These are phyloP conservation scores for Rubroboletus pulcherrimus DNA, from an alignment of 768 basidiomycete species.

Conservation along the genomic window DNA sequence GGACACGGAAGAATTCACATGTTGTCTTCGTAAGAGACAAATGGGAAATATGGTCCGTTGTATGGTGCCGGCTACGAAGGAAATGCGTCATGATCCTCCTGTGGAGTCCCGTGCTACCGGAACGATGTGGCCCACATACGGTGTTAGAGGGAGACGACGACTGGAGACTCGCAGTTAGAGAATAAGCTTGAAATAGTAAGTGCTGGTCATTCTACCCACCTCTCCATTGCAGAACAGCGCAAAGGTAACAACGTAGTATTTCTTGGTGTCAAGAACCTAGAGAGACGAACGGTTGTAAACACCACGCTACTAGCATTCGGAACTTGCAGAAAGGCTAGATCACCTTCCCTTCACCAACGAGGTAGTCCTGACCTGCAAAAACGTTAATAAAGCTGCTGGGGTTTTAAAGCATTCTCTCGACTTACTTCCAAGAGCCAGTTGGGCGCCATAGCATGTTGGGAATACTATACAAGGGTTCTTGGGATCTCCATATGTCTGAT, in stretches of 20 bases:
- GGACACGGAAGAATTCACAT: constrained; percentile 33
- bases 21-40: constrained; percentile 55
- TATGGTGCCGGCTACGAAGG: constrained; percentile 45
- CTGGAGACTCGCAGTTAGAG: constrained; percentile 23
- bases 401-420: background rate
- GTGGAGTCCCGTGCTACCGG: background rate
- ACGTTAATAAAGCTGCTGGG: constrained; percentile 1
- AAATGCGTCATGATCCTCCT: background rate
- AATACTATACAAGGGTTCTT: constrained; percentile 55
- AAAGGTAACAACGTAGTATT: constrained; percentile 55
- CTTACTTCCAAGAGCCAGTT: constrained; percentile 43
- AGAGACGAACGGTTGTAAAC: background rate
- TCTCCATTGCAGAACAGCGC: constrained; percentile 59
- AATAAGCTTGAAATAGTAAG: background rate
- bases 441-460: constrained; percentile 55
- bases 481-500: constrained; percentile 52
- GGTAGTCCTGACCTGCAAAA: constrained; percentile 42
- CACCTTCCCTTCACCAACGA: constrained; percentile 53
- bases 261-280: constrained; percentile 46
- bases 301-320: background rate
- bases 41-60: constrained; percentile 58
- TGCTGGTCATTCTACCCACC: constrained; percentile 30
- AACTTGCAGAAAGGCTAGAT: background rate
- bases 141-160: constrained; percentile 62
- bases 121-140: constrained; percentile 7